Percentiles rank a stretch among this genome's conserved stretches.
Evolutionary conservation across 352 stramenopile genomes (phyloP).

Genomic region (Globisporangium barbulae): DNA sequence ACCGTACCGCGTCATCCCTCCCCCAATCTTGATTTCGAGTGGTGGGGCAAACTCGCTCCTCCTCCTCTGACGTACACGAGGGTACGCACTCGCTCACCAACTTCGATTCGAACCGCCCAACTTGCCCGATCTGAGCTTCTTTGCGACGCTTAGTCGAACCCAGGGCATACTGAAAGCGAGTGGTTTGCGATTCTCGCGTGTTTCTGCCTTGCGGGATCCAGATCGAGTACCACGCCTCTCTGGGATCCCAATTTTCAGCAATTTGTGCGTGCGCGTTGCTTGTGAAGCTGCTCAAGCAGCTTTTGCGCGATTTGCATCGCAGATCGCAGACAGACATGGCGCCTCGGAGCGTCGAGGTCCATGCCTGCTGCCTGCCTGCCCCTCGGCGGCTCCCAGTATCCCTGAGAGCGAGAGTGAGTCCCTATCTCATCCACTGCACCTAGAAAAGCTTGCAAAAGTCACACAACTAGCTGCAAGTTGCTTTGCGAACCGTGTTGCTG

Average conservation of each 20-base stretch:
- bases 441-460: neutral
- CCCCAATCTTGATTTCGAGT: neutral
- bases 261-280: no score
- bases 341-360: neutral
- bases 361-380: neutral
- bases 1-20: neutral
- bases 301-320: neutral
- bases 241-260: neutral
- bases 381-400: neutral
- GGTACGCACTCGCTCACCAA: neutral
- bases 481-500: neutral
- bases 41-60: neutral
- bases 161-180: neutral
- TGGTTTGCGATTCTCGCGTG: neutral
- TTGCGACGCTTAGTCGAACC: conserved; percentile 5
- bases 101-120: conserved; percentile 1
- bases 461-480: neutral
- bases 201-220: neutral
- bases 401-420: neutral
- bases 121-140: neutral
- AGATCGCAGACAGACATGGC: conserved; percentile 1
- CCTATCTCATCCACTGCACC: conserved; percentile 4
- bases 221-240: neutral
- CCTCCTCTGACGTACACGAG: neutral
- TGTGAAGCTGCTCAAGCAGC: neutral